Conservation (phyloP, 768 basidiomycete genomes). For the Serendipita sp. region DNA sequence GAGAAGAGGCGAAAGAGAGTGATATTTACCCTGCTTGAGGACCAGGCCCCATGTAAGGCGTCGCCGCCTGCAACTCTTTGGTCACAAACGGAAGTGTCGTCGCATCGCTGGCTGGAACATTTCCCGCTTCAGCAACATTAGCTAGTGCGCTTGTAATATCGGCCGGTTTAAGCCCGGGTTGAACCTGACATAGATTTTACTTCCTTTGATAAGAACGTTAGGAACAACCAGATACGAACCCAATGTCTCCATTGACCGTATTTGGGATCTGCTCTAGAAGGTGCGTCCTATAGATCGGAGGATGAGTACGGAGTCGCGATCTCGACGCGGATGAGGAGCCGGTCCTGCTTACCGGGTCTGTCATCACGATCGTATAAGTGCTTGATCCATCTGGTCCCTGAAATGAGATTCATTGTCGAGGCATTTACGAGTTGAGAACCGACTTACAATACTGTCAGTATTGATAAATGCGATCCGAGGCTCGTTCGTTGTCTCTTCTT, state of each 20-base stretch:
- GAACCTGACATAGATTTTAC: not conserved
- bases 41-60: slow-evolving; percentile 42
- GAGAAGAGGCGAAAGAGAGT: slow-evolving; percentile 9
- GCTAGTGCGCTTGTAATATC: not conserved
- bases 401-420: not conserved
- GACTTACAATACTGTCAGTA: not conserved
- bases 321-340: not conserved
- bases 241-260: slow-evolving; percentile 4
- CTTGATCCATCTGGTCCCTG: not conserved
- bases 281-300: not conserved
- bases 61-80: slow-evolving; percentile 14
- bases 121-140: no score
- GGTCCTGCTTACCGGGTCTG: not conserved
- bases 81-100: not conserved
- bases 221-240: not conserved
- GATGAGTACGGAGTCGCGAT: not conserved
- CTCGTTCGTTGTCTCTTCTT: not conserved
- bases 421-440: no score
- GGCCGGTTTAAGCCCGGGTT: not conserved
- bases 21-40: slow-evolving; percentile 35
- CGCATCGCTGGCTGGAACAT: not conserved
- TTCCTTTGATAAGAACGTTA: not conserved
- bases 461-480: not conserved
- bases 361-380: not conserved
- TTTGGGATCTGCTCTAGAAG: not conserved